Evolutionary conservation across 306 rosid genomes (phyloP).

Genomic region (Rosa persica): DNA sequence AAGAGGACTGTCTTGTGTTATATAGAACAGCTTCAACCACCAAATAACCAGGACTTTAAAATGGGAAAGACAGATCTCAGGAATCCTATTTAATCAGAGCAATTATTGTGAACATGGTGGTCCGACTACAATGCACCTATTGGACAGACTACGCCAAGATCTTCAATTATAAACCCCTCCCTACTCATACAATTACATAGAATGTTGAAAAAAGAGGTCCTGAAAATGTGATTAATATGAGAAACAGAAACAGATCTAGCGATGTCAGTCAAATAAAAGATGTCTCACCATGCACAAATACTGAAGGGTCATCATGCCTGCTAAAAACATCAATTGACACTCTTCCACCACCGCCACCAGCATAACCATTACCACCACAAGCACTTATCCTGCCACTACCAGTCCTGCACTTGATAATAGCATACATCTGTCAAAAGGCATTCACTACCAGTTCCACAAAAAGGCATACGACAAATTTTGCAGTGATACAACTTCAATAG

Average conservation of each 20-base stretch:
- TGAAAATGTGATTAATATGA: neutral
- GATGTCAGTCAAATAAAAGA: neutral
- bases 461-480: neutral
- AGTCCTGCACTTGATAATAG: slow-evolving; percentile 47
- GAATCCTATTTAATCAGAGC: neutral
- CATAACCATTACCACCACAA: slow-evolving; percentile 60
- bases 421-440: slow-evolving; percentile 14
- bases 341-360: slow-evolving; percentile 71
- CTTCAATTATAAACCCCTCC: neutral
- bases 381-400: slow-evolving; percentile 64
- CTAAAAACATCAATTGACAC: slow-evolving; percentile 64
- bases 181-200: neutral
- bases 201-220: neutral
- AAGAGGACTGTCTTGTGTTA: neutral
- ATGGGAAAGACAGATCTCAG: neutral
- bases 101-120: neutral
- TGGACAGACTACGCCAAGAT: neutral
- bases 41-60: neutral
- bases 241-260: neutral
- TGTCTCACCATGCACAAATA: slow-evolving; percentile 59
- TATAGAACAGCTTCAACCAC: neutral
- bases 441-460: neutral
- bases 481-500: neutral
- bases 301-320: slow-evolving; percentile 56
- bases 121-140: neutral